These are phyloP conservation scores for Fagus crenata DNA, from an alignment of 306 rosid genomes.

Conservation along the genomic window DNA sequence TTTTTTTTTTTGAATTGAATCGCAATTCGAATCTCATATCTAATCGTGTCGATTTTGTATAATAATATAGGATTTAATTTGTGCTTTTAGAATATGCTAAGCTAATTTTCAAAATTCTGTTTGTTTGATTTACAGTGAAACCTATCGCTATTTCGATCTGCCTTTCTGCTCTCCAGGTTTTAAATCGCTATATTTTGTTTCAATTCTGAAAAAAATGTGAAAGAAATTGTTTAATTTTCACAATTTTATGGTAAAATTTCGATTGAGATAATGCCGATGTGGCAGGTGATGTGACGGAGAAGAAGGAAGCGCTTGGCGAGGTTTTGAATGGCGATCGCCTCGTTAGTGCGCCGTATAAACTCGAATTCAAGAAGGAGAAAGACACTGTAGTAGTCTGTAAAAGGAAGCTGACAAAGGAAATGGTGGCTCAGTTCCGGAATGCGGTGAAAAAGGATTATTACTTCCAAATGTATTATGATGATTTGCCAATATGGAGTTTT, in stretches of 20 bases:
- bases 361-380: neutral
- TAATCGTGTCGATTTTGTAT: too few relatives aligned
- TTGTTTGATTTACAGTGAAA: neutral
- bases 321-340: slow-evolving; percentile 10
- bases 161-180: neutral
- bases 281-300: neutral
- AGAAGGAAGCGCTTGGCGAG: slow-evolving; percentile 17
- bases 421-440: neutral
- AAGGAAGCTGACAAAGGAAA: neutral
- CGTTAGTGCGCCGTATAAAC: slow-evolving; percentile 8
- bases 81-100: too few relatives aligned
- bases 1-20: too few relatives aligned
- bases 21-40: too few relatives aligned
- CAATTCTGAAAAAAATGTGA: too few relatives aligned
- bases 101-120: neutral
- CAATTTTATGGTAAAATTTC: too few relatives aligned
- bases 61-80: too few relatives aligned
- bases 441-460: neutral
- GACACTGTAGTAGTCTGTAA: neutral
- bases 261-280: too few relatives aligned
- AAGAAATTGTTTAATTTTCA: too few relatives aligned
- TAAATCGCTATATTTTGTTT: too few relatives aligned
- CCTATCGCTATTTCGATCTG: neutral
- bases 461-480: slow-evolving; percentile 15
- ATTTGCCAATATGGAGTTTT: slow-evolving; percentile 2